Percentiles rank a stretch among this genome's conserved stretches.
phyloP scores from a whole-genome alignment of 2,329 filamentous ascomycete genomes.

The Lachnellula arida region DNA sequence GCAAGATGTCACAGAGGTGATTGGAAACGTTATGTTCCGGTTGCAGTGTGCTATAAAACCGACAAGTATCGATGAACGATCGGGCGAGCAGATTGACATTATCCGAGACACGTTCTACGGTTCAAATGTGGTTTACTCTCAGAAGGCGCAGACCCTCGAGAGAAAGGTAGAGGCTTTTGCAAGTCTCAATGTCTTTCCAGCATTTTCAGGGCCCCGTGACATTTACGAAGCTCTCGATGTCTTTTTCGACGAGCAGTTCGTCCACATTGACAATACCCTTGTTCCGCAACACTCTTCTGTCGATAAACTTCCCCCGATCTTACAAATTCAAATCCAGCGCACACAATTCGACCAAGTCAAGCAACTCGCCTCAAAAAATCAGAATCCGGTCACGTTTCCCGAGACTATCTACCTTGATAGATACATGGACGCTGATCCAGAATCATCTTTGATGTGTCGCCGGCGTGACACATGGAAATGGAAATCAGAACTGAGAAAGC shows the following conservation, averaged over 20 bases:
- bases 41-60: conserved; percentile 83
- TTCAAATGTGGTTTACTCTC: conserved; percentile 55
- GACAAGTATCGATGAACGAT: conserved; percentile 53
- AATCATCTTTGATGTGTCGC: conserved; percentile 56
- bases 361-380: conserved; percentile 63
- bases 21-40: conserved; percentile 86
- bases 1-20: conserved; percentile 94
- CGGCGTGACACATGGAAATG: conserved; percentile 71
- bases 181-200: conserved; percentile 57
- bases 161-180: conserved; percentile 39
- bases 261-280: conserved; percentile 59
- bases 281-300: conserved; percentile 66
- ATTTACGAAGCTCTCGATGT: conserved; percentile 83
- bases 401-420: conserved; percentile 82
- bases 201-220: conserved; percentile 46
- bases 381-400: conserved; percentile 71
- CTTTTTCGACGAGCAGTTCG: conserved; percentile 75
- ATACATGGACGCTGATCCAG: conserved; percentile 65
- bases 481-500: conserved; percentile 55
- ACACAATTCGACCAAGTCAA: conserved; percentile 64
- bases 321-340: conserved; percentile 87
- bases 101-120: conserved; percentile 69
- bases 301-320: conserved; percentile 70
- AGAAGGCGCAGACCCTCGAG: conserved; percentile 44
- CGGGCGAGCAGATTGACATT: conserved; percentile 74